phyloP scores from a whole-genome alignment of 345 rosid species.

The Iberis pinnata region DNA sequence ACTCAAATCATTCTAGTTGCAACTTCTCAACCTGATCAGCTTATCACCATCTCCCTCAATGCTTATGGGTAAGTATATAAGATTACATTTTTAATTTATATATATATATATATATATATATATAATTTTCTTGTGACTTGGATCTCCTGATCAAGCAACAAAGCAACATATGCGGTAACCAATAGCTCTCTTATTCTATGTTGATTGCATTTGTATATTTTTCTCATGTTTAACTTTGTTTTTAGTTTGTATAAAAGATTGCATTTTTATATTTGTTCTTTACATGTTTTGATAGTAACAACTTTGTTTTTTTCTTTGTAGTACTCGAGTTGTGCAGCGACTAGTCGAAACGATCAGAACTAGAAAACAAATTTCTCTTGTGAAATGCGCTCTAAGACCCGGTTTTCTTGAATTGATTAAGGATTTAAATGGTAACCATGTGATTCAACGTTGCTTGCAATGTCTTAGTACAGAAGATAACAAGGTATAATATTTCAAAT shows the following conservation, averaged over 20 bases:
- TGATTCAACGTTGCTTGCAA: conserved; percentile 70
- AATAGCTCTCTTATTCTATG: too few species aligned
- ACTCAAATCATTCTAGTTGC: conserved; percentile 37
- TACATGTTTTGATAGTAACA: neutral
- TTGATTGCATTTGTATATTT: too few species aligned
- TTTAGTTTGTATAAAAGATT: neutral
- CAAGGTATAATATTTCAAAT: conserved; percentile 39
- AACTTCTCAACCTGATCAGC: conserved; percentile 44
- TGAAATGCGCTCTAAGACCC: conserved; percentile 47
- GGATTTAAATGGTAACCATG: conserved; percentile 73
- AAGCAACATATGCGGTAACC: too few species aligned
- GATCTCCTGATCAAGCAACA: too few species aligned
- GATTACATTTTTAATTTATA: neutral
- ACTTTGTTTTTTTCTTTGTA: too few species aligned
- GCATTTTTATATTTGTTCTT: neutral
- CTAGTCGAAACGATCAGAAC: conserved; percentile 59
- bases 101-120: too few species aligned
- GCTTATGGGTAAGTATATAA: conserved; percentile 51
- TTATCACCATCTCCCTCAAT: conserved; percentile 40
- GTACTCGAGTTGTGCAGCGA: conserved; percentile 67
- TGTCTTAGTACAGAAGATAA: conserved; percentile 55
- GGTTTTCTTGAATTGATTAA: conserved; percentile 55
- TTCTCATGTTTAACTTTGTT: too few species aligned
- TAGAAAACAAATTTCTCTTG: conserved; percentile 45
- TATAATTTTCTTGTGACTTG: too few species aligned